Evolutionary conservation across 73 alveolate species (phyloP).

Genomic region (Paramecium primaurelia): DNA sequence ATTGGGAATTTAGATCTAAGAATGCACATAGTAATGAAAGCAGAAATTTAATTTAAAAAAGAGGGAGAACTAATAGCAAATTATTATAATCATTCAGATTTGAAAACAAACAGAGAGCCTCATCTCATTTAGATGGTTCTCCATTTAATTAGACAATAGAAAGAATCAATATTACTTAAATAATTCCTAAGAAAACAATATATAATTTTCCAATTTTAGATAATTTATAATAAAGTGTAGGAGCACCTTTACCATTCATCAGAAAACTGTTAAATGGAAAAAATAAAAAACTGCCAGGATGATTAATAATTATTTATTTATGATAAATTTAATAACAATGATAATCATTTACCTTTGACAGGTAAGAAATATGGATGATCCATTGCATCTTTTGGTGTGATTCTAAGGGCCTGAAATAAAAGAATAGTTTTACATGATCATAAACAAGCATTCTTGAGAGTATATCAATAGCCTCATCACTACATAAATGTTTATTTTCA

Average conservation of each 20-base stretch:
- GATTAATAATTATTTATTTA: background rate
- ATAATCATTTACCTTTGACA: conserved; percentile 57
- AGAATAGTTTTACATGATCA: conserved; percentile 76
- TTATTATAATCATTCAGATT: background rate
- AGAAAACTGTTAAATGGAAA: background rate
- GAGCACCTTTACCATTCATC: background rate
- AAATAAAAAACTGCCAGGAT: background rate
- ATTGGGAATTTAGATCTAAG: conserved; percentile 16
- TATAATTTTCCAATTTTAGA: background rate
- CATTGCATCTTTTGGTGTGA: conserved; percentile 95
- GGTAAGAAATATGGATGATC: conserved; percentile 93
- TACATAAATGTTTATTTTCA: conserved; percentile 86
- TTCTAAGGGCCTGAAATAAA: conserved; percentile 69
- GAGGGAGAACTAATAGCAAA: background rate
- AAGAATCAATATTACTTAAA: background rate
- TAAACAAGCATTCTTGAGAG: conserved; percentile 92
- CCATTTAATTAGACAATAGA: background rate
- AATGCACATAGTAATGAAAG: background rate
- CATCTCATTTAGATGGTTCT: background rate
- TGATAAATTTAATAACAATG: background rate
- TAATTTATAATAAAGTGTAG: background rate
- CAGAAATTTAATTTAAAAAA: background rate
- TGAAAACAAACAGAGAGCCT: background rate
- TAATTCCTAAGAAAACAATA: background rate
- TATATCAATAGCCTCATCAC: conserved; percentile 94